phyloP scores from a whole-genome alignment of 2,329 filamentous ascomycete species.

The Leptographium wingfieldii region DNA sequence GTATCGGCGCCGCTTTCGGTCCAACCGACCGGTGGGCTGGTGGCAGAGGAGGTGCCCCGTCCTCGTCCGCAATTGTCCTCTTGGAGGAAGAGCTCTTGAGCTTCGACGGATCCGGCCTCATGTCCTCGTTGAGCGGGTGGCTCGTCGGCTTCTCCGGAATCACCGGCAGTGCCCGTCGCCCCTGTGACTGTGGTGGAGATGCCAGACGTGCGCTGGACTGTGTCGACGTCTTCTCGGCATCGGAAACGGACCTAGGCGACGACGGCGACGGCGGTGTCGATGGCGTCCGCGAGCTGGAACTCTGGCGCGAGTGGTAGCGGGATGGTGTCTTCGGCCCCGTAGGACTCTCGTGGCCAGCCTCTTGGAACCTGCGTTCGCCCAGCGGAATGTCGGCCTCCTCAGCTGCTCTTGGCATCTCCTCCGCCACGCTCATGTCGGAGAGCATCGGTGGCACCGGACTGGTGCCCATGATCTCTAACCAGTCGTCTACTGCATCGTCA shows the following conservation, averaged over 20 bases:
- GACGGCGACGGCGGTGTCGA: background rate
- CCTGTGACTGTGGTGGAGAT: background rate
- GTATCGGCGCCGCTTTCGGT: conserved; percentile 25
- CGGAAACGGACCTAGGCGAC: background rate
- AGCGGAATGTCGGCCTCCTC: conserved; percentile 21
- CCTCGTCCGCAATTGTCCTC: background rate
- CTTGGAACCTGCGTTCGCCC: conserved; percentile 22
- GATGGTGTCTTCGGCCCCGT: conserved; percentile 10
- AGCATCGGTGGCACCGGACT: conserved; percentile 26
- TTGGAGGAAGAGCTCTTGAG: conserved; percentile 17
- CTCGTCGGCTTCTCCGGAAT: conserved; percentile 13
- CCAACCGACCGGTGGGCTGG: conserved; percentile 37
- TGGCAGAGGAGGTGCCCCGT: conserved; percentile 31
- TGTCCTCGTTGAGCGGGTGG: conserved; percentile 22
- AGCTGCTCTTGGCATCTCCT: background rate
- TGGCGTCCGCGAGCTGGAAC: background rate
- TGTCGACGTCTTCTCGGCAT: background rate
- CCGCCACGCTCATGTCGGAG: background rate
- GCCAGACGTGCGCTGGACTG: background rate
- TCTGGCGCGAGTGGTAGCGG: conserved; percentile 19
- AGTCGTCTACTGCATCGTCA: conserved; percentile 68
- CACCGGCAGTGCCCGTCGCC: background rate
- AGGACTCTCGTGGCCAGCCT: background rate
- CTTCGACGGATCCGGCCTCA: conserved; percentile 25
- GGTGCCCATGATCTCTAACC: conserved; percentile 65